phyloP scores from a whole-genome alignment of 2,329 filamentous ascomycete genomes.

The Cercospora sesami region DNA sequence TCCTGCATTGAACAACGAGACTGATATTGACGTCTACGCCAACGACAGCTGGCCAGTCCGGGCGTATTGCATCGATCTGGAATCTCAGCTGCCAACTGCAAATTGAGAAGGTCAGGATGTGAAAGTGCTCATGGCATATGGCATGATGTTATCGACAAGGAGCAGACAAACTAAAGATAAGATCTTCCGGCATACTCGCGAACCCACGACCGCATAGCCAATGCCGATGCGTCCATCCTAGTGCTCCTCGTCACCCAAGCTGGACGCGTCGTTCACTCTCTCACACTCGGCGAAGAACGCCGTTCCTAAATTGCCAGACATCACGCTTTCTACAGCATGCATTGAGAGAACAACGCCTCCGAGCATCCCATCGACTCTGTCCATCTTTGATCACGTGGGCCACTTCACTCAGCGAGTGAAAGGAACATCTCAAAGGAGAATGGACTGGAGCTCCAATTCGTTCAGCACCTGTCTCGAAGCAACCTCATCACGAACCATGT shows the following conservation, averaged over 20 bases:
- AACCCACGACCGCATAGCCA: neutral
- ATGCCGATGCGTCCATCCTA: neutral
- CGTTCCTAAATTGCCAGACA: neutral
- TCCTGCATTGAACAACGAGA: neutral
- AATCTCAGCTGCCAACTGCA: neutral
- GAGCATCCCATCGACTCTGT: neutral
- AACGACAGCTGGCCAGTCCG: neutral
- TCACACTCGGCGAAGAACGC: neutral
- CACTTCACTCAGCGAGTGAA: neutral
- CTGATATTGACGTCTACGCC: neutral
- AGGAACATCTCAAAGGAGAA: neutral
- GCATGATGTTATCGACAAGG: neutral
- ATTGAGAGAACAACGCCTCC: neutral
- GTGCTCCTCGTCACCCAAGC: neutral
- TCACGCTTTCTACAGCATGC: neutral
- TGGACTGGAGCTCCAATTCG: neutral
- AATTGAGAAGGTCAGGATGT: neutral
- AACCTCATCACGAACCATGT: neutral
- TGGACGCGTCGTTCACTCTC: neutral
- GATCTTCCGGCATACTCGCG: neutral
- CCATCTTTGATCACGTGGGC: neutral
- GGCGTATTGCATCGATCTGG: neutral
- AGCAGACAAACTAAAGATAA: neutral
- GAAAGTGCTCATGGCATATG: neutral
- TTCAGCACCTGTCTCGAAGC: neutral